phyloP scores from a whole-genome alignment of 2,329 filamentous ascomycete species.

The Aspergillaceae sp. region DNA sequence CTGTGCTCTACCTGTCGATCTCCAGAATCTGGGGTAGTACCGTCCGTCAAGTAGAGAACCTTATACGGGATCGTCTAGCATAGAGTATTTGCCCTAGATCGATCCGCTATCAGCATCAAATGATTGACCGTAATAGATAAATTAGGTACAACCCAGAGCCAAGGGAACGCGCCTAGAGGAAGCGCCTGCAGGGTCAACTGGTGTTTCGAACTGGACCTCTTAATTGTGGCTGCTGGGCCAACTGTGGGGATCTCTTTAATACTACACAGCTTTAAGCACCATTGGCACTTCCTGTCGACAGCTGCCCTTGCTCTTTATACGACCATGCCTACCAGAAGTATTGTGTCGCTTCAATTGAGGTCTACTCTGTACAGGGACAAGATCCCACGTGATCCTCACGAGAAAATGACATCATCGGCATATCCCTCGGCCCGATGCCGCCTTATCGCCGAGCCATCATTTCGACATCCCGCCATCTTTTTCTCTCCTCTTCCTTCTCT shows the following conservation, averaged over 20 bases:
- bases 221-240: too few relatives aligned
- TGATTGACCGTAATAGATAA: not conserved
- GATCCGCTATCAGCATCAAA: not conserved
- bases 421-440: not conserved
- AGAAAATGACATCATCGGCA: not conserved
- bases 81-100: not conserved
- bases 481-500: conserved; percentile 1
- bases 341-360: too few relatives aligned
- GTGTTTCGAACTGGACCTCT: not conserved
- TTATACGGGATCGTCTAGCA: not conserved
- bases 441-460: not conserved
- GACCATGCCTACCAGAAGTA: too few relatives aligned
- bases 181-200: not conserved
- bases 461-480: not conserved
- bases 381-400: too few relatives aligned
- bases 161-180: not conserved
- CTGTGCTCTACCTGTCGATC: conserved; percentile 12
- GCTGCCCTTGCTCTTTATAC: too few relatives aligned
- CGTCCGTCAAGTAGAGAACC: not conserved
- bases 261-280: too few relatives aligned
- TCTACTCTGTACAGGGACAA: too few relatives aligned
- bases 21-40: conserved; percentile 1
- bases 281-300: too few relatives aligned
- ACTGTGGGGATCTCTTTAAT: too few relatives aligned
- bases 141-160: not conserved